Conservation (phyloP, 805 yeast genomes). For the Priceomyces fermenticarens region DNA sequence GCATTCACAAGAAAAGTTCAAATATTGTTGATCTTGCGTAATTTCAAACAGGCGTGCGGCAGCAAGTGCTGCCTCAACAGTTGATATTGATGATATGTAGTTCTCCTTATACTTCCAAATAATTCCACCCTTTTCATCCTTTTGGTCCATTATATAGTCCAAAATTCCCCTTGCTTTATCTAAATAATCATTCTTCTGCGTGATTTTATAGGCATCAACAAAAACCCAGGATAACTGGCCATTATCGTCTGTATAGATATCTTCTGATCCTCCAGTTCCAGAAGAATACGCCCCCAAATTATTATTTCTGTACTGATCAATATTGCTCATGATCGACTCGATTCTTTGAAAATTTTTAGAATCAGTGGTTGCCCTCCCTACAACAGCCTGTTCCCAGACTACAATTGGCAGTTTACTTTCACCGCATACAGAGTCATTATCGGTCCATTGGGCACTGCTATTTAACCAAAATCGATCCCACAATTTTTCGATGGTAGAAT, state of each 20-base stretch:
- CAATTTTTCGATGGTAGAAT: slow-evolving; percentile 7
- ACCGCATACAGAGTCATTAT: slow-evolving; percentile 18
- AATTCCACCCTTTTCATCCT: slow-evolving; percentile 23
- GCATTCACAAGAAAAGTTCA: slow-evolving; percentile 16
- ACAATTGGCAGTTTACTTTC: slow-evolving; percentile 12
- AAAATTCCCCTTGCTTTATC: slow-evolving; percentile 16
- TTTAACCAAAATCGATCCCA: slow-evolving; percentile 23
- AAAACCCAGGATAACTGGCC: slow-evolving; percentile 26
- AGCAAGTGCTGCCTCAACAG: slow-evolving; percentile 26
- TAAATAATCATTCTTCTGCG: slow-evolving; percentile 15
- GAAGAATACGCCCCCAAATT: slow-evolving; percentile 22
- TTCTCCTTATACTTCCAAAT: slow-evolving; percentile 18
- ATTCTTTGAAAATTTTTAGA: slow-evolving; percentile 12
- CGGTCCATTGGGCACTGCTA: slow-evolving; percentile 11
- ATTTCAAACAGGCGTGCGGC: slow-evolving; percentile 18
- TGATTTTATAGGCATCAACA: slow-evolving; percentile 19
- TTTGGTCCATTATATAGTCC: slow-evolving; percentile 16
- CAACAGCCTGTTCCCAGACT: slow-evolving; percentile 28
- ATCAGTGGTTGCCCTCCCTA: slow-evolving; percentile 17
- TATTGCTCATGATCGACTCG: slow-evolving; percentile 8
- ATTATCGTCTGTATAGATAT: slow-evolving; percentile 28
- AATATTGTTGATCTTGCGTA: slow-evolving; percentile 10
- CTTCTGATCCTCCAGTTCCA: slow-evolving; percentile 16
- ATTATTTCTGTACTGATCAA: slow-evolving; percentile 16
- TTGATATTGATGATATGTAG: slow-evolving; percentile 29